Percentiles rank a stretch among this genome's conserved stretches.
Evolutionary conservation across 2,329 filamentous ascomycete species (phyloP).

Genomic region (Colletotrichum sp.): DNA sequence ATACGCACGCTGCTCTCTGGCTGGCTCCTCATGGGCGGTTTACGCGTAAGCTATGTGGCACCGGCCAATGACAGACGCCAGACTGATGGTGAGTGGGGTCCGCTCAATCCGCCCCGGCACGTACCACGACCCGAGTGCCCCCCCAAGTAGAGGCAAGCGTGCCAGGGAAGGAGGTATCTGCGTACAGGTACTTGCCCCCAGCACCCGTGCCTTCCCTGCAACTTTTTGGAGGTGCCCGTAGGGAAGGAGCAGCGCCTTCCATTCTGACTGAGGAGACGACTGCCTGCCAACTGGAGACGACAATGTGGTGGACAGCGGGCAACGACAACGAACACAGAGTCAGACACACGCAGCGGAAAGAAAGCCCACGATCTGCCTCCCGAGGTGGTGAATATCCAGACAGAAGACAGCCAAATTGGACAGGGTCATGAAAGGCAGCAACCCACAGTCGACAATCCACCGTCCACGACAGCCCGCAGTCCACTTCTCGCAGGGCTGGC

Average conservation of each 20-base stretch:
- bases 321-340: neutral
- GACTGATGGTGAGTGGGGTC: conserved; percentile 8
- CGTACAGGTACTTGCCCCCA: neutral
- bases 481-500: neutral
- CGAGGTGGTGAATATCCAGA: neutral
- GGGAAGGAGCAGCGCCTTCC: neutral
- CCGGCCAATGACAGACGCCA: conserved; percentile 25
- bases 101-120: conserved; percentile 17
- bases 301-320: neutral
- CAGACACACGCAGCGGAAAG: neutral
- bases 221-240: neutral
- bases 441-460: neutral
- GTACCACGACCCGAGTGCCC: conserved; percentile 11
- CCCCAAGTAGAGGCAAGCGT: neutral
- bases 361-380: neutral
- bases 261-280: neutral
- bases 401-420: neutral
- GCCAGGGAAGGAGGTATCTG: neutral
- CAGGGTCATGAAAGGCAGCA: neutral
- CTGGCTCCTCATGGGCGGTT: conserved; percentile 24
- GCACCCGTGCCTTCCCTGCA: neutral
- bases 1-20: conserved; percentile 20
- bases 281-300: neutral
- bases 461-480: neutral
- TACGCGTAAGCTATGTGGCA: conserved; percentile 36